Base-by-base conservation (phyloP, 371 early-diverging fungal genomes). In the Mortierella sp. region DNA sequence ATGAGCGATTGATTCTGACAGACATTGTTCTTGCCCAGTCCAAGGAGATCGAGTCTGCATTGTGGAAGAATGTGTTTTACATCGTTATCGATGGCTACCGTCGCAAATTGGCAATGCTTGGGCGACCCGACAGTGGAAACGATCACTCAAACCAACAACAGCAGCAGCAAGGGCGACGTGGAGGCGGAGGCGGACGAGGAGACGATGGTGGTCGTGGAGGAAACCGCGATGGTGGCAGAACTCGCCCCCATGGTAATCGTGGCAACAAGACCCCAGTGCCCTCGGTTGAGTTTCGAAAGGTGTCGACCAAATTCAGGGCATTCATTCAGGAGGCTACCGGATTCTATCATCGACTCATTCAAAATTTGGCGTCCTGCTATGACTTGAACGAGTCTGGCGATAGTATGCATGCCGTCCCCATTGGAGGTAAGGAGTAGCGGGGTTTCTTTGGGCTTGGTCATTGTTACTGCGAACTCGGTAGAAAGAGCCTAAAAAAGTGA, bases 61-160 rank as follows among this genome's bases (percentile, higher is more conserved):
- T 92, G 70, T 92, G 93, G 93, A 92, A 92, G 76, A 76, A 88
- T 38, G 89, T 89, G 28, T 90, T 90, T 70, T 92, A 92, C 79
- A 90, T 87, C 42, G 81, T 89, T 57, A 92, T 92, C 72, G 93
- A 92, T 50, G 92, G 91, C 16, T 92, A 89, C 76, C 88, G 92
- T 52, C 91, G 84, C 78, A 83, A 78, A 57, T 80, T 90, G 44
- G 78, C 89, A 78, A 72, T 76, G 44, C 76, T 91, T 81, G 75
- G 63, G n/a, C 79, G 77, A 16, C 77, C 74, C 1, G 78, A 78
- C 50, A 74, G 34, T 58, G 55, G 16, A 70, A 74, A 70, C n/a
- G 73, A 81, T 24, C 42, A 19, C 24, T 42, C 68, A 8, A 38
- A 38, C 44, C 68, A 60, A 19, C 63, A 60, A 16, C 63, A 38